Evolutionary conservation across 768 basidiomycete genomes (phyloP).

Genomic region (Leccinellum luteum): DNA sequence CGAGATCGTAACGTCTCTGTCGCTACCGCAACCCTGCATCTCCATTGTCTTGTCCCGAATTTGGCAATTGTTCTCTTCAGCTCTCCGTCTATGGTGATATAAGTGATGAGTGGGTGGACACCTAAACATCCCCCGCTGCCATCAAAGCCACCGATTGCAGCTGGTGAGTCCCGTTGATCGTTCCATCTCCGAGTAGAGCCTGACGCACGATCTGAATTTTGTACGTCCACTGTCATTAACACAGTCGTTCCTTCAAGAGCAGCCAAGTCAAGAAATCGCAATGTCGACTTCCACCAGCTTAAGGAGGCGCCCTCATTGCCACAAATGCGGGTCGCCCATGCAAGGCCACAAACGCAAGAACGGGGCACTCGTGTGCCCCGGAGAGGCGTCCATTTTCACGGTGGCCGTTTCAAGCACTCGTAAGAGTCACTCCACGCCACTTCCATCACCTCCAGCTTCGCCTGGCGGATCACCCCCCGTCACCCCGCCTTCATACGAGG

Average conservation of each 20-base stretch:
- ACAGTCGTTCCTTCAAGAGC: neutral
- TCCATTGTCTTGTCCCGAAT: constrained; percentile 21
- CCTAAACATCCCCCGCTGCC: constrained; percentile 18
- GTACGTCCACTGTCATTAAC: neutral
- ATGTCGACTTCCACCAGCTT: constrained; percentile 30
- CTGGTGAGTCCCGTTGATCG: constrained; percentile 19
- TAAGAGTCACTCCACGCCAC: constrained; percentile 21
- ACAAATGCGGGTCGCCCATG: constrained; percentile 33
- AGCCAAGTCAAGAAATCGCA: constrained; percentile 1
- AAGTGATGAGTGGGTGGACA: constrained; percentile 13
- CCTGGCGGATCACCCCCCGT: constrained; percentile 23
- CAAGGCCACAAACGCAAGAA: constrained; percentile 33
- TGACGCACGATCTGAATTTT: neutral
- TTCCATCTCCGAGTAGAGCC: neutral
- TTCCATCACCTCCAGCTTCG: constrained; percentile 30
- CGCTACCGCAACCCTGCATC: constrained; percentile 22
- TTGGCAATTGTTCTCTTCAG: constrained; percentile 17
- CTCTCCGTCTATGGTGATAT: constrained; percentile 18
- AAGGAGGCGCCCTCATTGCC: constrained; percentile 35
- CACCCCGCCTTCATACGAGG: constrained; percentile 10
- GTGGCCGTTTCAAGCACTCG: constrained; percentile 10
- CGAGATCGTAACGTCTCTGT: constrained; percentile 10
- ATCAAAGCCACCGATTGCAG: constrained; percentile 24
- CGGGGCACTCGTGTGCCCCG: constrained; percentile 30
- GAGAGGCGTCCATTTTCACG: constrained; percentile 12